phyloP scores from a whole-genome alignment of 73 alveolate species.

The Paramecium biaurelia region DNA sequence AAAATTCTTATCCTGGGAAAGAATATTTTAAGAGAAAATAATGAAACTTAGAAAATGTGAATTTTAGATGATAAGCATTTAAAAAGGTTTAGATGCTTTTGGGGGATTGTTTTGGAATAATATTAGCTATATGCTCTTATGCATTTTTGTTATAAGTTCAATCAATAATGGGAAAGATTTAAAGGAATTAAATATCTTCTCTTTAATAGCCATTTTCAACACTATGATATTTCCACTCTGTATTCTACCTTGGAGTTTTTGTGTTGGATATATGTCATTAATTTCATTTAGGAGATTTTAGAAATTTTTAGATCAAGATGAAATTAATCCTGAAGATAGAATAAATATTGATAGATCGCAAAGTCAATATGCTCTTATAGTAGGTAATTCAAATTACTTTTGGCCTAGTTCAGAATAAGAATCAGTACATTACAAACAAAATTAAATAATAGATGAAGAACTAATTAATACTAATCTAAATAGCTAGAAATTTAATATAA shows the following conservation, averaged over 20 bases:
- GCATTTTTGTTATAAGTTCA: neutral
- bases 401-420: neutral
- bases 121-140: conserved; percentile 37
- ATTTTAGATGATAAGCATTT: neutral
- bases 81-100: neutral
- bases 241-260: conserved; percentile 36
- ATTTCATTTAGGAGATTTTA: conserved; percentile 22
- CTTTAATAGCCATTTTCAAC: conserved; percentile 46
- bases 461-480: neutral
- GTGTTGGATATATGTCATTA: neutral
- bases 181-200: conserved; percentile 26
- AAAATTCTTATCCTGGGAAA: conserved; percentile 54
- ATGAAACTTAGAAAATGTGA: conserved; percentile 23
- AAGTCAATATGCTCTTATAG: neutral
- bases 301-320: neutral
- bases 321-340: neutral
- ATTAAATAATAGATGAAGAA: neutral
- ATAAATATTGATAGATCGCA: neutral
- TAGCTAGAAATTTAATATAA: neutral
- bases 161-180: neutral
- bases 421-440: neutral
- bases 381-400: neutral
- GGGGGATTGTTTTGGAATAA: conserved; percentile 49
- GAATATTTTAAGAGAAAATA: conserved; percentile 19
- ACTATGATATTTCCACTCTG: conserved; percentile 50